A percentile compares a stretch with the other conserved stretches of the same genome.
These are phyloP conservation scores for Marasmius tenuissimus DNA, from an alignment of 1,284 basidiomycete species.

Conservation along the genomic window DNA sequence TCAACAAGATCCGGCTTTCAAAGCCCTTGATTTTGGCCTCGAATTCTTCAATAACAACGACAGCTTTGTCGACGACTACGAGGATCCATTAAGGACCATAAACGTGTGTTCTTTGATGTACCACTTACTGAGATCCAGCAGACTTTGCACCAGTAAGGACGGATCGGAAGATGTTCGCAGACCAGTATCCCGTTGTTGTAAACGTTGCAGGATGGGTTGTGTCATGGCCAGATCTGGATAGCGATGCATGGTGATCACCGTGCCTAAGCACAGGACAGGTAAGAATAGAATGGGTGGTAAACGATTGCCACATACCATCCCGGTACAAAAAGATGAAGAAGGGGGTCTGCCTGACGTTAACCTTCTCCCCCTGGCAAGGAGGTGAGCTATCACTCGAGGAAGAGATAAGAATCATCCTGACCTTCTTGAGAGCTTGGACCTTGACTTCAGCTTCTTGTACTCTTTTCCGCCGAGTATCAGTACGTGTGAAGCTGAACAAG, in stretches of 20 bases:
- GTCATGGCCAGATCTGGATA: conserved; percentile 49
- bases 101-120: not conserved
- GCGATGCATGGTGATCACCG: conserved; percentile 60
- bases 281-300: not conserved
- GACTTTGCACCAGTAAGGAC: conserved; percentile 58
- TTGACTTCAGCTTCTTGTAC: conserved; percentile 28
- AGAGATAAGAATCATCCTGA: not conserved
- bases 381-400: not conserved
- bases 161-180: conserved; percentile 61
- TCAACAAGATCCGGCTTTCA: conserved; percentile 59
- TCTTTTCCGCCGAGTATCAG: not conserved
- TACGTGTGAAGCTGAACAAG: conserved; percentile 2
- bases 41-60: conserved; percentile 70
- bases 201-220: conserved; percentile 54
- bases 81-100: not conserved
- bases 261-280: conserved; percentile 33
- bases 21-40: conserved; percentile 60
- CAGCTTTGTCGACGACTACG: conserved; percentile 58
- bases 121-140: conserved; percentile 59
- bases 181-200: conserved; percentile 56
- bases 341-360: conserved; percentile 56
- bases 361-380: conserved; percentile 42
- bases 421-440: conserved; percentile 51
- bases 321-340: conserved; percentile 65
- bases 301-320: conserved; percentile 37